A percentile compares a stretch with the other conserved stretches of the same genome.
These are phyloP conservation scores for Chlamydomonas asymmetrica DNA, from an alignment of 139 green algal species.

Conservation along the genomic window DNA sequence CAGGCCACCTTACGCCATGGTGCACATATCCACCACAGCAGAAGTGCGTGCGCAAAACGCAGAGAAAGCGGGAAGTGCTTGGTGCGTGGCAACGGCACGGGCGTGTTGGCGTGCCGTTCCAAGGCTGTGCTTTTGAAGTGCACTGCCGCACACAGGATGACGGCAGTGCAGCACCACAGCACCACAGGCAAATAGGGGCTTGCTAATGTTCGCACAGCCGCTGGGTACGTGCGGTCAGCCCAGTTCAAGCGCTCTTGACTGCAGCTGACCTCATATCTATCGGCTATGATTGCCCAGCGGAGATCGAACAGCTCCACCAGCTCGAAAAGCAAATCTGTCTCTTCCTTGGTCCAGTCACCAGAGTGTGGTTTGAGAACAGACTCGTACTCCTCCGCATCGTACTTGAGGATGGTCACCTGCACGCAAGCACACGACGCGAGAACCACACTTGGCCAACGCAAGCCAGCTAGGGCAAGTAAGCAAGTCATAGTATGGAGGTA, in stretches of 20 bases:
- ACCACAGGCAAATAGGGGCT: neutral
- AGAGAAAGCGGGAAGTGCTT: neutral
- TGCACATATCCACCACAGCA: too few species aligned
- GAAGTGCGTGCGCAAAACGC: neutral
- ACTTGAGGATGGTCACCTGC: conserved; percentile 42
- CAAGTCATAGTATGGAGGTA: conserved; percentile 31
- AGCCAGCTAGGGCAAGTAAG: too few species aligned
- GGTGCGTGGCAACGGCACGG: neutral
- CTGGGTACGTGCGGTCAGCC: too few species aligned
- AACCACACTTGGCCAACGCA: too few species aligned
- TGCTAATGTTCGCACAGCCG: neutral
- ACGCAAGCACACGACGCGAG: too few species aligned
- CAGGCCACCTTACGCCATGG: too few species aligned
- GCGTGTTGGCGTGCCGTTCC: too few species aligned
- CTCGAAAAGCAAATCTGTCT: conserved; percentile 91
- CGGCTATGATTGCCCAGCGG: conserved; percentile 80
- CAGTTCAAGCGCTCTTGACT: neutral
- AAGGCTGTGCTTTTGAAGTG: neutral
- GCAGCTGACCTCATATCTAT: conserved; percentile 77
- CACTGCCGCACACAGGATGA: neutral
- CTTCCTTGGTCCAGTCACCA: conserved; percentile 69
- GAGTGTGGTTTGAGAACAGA: conserved; percentile 21
- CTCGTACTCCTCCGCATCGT: conserved; percentile 49
- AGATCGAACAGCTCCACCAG: conserved; percentile 76
- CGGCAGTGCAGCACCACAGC: neutral